Conservation (phyloP, 768 basidiomycete genomes). For the Gloeophyllum trabeum region DNA sequence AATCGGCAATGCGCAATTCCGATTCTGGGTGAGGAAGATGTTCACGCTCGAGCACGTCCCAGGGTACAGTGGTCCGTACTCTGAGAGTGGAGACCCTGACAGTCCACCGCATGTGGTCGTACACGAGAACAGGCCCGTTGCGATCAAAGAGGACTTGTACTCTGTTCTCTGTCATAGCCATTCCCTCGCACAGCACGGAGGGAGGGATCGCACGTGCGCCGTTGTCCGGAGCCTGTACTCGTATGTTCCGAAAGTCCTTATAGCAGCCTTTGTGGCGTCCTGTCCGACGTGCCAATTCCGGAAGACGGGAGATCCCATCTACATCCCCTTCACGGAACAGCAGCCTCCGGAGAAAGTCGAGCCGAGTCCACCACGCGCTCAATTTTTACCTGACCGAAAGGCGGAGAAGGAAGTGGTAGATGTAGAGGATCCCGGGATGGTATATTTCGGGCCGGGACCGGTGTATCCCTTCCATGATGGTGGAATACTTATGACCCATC, state of each 20-base stretch:
- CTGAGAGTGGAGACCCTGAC: slow-evolving; percentile 10
- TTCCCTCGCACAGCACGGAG: slow-evolving; percentile 52
- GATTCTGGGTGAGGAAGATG: slow-evolving; percentile 81
- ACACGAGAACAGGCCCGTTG: slow-evolving; percentile 65
- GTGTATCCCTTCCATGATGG: too few species aligned
- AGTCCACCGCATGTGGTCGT: slow-evolving; percentile 36
- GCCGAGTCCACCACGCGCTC: too few species aligned
- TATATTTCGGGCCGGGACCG: too few species aligned
- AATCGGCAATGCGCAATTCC: slow-evolving; percentile 52
- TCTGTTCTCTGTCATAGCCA: slow-evolving; percentile 70
- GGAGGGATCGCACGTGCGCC: slow-evolving; percentile 68
- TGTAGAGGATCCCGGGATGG: too few species aligned
- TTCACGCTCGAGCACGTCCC: slow-evolving; percentile 36
- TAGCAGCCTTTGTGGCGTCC: slow-evolving; percentile 65
- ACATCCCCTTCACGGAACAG: too few species aligned
- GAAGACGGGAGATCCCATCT: slow-evolving; percentile 24
- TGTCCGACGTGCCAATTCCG: slow-evolving; percentile 65
- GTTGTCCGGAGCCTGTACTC: slow-evolving; percentile 61
- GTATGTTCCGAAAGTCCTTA: slow-evolving; percentile 79
- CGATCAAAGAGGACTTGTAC: slow-evolving; percentile 69
- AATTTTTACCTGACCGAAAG: too few species aligned
- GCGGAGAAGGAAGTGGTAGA: too few species aligned
- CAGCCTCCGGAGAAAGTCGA: too few species aligned
- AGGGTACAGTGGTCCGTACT: neutral
- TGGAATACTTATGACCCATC: too few species aligned